Base-by-base conservation (phyloP, 352 stramenopile genomes). In the Pythium coloratum region DNA sequence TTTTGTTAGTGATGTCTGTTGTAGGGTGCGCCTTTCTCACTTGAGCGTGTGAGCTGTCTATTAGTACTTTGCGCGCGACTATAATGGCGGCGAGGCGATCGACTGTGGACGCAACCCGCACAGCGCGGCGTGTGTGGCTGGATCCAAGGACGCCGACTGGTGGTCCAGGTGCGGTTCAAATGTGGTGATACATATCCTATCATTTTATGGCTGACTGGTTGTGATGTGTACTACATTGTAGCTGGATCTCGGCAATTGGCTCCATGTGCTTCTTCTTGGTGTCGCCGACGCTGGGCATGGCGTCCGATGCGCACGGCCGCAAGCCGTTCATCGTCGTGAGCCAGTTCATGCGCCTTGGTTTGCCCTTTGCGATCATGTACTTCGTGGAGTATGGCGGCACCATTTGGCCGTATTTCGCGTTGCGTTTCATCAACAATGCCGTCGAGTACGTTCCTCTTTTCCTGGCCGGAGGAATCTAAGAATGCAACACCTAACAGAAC, bases 301-400 rank as follows among this genome's bases (percentile, higher is more conserved):
- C 77, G n/a, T 94, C 86, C 0, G 86, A 94, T 64, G 66, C 76
- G 1, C 84, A 89, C 66, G 86, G 86, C n/a, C 81, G 86, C 49
- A 92, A 94, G 84, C 72, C 84, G 10, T 92, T 94, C 65, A 57
- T 94, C 3, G 78, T 92, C n/a, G 47, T 84, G 6, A 89, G 77
- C 38, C 85, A 93, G 62, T 58, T 89, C 7, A 55, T 84, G 49
- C 81, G 82, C 9, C 59, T 91, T 38, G 80, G 78, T 9, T 76
- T 81, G 12, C 86, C 84, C 18, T 89, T 90, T 47, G 76, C 84
- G 20, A 73, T 92, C 61, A 88, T 92, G 67, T 88, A 81, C 44
- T 92, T 94, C 49, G 80, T 81, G 57, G 64, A 88, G 50, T 77
- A 76, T 12, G 60, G 59, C 20, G 82, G 84, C 0, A 81, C 80